Evolutionary conservation across 148 eudicot genomes (phyloP), one percentile per base, ranked within the genome.

Genomic region (Rhododendron henanense): DNA sequence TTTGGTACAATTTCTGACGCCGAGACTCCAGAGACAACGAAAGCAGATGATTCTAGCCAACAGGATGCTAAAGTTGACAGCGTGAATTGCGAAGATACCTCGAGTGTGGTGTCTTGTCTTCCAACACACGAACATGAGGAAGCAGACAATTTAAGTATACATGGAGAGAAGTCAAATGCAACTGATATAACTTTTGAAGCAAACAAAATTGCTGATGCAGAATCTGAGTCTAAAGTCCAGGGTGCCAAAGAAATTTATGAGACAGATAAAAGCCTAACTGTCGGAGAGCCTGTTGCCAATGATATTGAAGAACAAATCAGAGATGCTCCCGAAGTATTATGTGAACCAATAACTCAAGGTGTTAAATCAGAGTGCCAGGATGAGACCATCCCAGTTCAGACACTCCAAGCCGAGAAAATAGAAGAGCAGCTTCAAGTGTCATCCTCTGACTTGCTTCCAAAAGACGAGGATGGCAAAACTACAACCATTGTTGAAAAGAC

Each of bases 41-140:
- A 25, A 63, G 63, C 39, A 73, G 61, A 79, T 78, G 48, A 57
- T 45, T 21, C 59, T 65, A 73, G 81, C 21, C 79, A 67, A 61
- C 50, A 82, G n/a, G 85, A 51, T 45, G 45, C 63, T 84, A 59
- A 87, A 78, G 78, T 87, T 87, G 88, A 61, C 73, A 25, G 18
- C 19, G 28, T 23, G 65, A 81, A 86, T 53, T 65, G 57, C 15
- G 87, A 63, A 83, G 83, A 65, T 35, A 31, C 14, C 53, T 82
- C 13, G 33, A 76, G 33, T 21, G 21, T 63, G 48, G 78, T 75
- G 48, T 33, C 77, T 21, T 81, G 76, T 44, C 65, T 83, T 87
- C 67, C 35, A 77, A 44, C 10, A 5, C 47, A 47, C 57, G 82
- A 89, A 47, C 44, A 77, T 8, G 77, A 47, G 71, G 47, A 63